These are phyloP conservation scores for Phytopythium sindhum DNA, from an alignment of 352 stramenopile genomes.

Conservation along the genomic window DNA sequence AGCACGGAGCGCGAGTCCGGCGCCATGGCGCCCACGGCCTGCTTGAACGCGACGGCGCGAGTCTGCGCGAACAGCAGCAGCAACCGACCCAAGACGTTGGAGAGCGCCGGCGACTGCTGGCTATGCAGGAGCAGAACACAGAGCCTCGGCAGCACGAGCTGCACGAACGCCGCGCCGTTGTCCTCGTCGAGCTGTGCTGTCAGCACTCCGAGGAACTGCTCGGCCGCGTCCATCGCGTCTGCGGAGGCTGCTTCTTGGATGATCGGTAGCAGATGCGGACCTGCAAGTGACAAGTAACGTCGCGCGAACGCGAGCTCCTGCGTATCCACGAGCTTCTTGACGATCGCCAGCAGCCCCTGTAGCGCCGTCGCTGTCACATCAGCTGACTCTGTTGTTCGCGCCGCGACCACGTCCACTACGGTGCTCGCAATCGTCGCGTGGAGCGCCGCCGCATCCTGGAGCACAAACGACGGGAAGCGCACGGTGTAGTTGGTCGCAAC, in stretches of 20 bases:
- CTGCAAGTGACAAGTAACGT: constrained; percentile 43
- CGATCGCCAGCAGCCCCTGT: constrained; percentile 27
- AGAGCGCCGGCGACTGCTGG: constrained; percentile 8
- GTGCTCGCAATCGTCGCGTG: constrained; percentile 31
- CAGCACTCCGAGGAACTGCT: constrained; percentile 45
- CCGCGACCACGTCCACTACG: constrained; percentile 18
- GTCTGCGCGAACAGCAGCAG: constrained; percentile 56
- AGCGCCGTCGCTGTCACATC: constrained; percentile 18
- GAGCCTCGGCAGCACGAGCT: constrained; percentile 56
- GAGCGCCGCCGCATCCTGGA: constrained; percentile 25
- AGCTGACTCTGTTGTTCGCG: constrained; percentile 8
- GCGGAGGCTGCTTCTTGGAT: constrained; percentile 19
- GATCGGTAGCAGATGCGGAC: constrained; percentile 31
- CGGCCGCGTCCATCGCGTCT: constrained; percentile 38
- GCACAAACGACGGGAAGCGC: constrained; percentile 27
- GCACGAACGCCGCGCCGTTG: constrained; percentile 46
- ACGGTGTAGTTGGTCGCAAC: constrained; percentile 33
- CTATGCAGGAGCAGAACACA: constrained; percentile 27
- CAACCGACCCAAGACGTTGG: constrained; percentile 28
- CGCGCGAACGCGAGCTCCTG: constrained; percentile 32
- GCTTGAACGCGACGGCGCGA: constrained; percentile 46
- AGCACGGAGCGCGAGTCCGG: constrained; percentile 31
- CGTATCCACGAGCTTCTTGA: constrained; percentile 43
- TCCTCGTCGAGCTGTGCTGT: constrained; percentile 43
- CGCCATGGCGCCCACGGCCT: constrained; percentile 39